Percentiles rank a stretch among this genome's conserved stretches.
phyloP scores from a whole-genome alignment of 1,139 yeast genomes.

The Geotrichum reessii region DNA sequence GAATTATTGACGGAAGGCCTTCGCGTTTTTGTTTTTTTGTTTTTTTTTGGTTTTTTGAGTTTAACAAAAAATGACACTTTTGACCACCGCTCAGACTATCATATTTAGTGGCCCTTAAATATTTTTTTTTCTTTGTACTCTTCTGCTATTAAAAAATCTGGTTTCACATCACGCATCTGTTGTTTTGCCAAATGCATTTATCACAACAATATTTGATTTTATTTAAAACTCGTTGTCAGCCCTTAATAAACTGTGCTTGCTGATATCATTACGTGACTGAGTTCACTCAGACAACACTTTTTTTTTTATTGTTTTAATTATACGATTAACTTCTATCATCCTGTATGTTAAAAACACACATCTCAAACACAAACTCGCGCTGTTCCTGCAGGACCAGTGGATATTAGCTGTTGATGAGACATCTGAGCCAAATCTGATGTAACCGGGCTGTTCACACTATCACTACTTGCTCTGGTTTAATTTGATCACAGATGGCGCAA shows the following conservation, averaged over 20 bases:
- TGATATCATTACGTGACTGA: no score
- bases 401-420: constrained; percentile 1
- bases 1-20: no score
- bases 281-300: no score
- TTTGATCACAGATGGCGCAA: constrained; percentile 11
- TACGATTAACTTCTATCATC: no score
- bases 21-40: background rate
- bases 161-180: background rate
- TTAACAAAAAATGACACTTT: background rate
- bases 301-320: no score
- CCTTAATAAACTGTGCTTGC: background rate
- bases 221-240: background rate
- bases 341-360: background rate
- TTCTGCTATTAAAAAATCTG: background rate
- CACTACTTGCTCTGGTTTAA: background rate
- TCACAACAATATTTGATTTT: no score
- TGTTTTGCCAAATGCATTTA: background rate
- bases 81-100: no score
- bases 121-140: background rate
- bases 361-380: background rate
- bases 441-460: constrained; percentile 2
- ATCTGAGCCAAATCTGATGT: constrained; percentile 11
- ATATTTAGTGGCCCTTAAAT: background rate
- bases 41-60: background rate
- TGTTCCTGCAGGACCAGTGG: background rate